Evolutionary conservation across 2,329 filamentous ascomycete species (phyloP), one percentile per base, ranked within the genome.

Genomic region (Lecanicillium sp.): DNA sequence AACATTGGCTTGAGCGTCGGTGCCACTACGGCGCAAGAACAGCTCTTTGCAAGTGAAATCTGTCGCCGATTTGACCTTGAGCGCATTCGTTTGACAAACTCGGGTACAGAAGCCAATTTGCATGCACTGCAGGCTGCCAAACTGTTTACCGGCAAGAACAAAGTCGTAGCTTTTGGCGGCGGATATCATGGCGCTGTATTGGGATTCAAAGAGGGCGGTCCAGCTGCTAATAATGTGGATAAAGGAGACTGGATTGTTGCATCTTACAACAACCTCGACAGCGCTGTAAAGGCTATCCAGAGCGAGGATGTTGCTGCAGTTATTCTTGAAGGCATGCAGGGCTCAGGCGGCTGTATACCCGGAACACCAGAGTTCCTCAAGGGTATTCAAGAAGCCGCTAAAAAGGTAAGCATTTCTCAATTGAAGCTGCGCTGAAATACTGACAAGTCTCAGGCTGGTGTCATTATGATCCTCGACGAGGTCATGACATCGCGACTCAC

Each of bases 381-480:
- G 9, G 63, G 63, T 2, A 56, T 82, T 4, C 70, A 71, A 32
- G 53, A 62, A 0, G 59, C 64, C 5, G 68, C 75, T 2, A 59
- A 56, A 20, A 57, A 62, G 37, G 54, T 52, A 31, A 45, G 46
- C 22, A 25, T 25, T 6, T 11, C 6, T 7, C 22, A 25, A 25
- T 25, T 25, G 6, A 25, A 7, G 6, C 22, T 11, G 11, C 28
- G 13, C 22, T 45, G 16, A 48, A 31, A 12, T n/a, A n/a, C n/a
- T n/a, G n/a, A n/a, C n/a, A n/a, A n/a, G n/a, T 14, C 11, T 6
- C 14, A 67, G 50, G 56, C 63, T 0, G 71, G 70, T 2, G 73
- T 73, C 0, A 42, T 85, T 1, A 69, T 86, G 45, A 76, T 86
- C 27, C 60, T 83, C 12, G 82, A 86, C 52, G 82, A 86, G 56